Conservation (phyloP, 164 flowering plant species). For the Cinnamomum micranthum region DNA sequence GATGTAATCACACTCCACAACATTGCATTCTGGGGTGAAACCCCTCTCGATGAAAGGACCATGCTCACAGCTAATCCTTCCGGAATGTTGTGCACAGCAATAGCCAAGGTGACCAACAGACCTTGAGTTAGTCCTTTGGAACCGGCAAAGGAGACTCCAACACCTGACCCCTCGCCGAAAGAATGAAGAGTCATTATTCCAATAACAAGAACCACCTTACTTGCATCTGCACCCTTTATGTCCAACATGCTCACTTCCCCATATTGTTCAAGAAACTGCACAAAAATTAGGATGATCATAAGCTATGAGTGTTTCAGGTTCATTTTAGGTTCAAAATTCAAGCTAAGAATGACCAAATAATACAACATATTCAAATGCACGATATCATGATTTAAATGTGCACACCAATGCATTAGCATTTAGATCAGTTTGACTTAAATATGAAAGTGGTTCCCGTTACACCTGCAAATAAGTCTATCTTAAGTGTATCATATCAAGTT, state of each 20-base stretch:
- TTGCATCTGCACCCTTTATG: slow-evolving; percentile 97
- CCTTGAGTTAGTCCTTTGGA: slow-evolving; percentile 98
- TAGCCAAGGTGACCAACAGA: slow-evolving; percentile 86
- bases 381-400: background rate
- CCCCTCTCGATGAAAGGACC: slow-evolving; percentile 97
- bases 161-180: slow-evolving; percentile 99
- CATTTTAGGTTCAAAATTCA: background rate
- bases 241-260: slow-evolving; percentile 99
- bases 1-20: slow-evolving; percentile 98
- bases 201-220: slow-evolving; percentile 87
- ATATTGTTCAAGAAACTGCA: slow-evolving; percentile 86
- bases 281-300: slow-evolving; percentile 1
- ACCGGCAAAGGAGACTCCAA: slow-evolving; percentile 99
- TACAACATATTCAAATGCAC: background rate
- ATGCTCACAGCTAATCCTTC: slow-evolving; percentile 99
- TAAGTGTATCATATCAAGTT: background rate
- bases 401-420: background rate
- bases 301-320: background rate
- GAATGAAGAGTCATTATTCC: slow-evolving; percentile 99
- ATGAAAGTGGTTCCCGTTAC: background rate
- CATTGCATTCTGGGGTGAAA: slow-evolving; percentile 97
- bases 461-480: background rate
- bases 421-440: background rate
- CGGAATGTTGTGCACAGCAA: slow-evolving; percentile 98
- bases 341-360: background rate